Evolutionary conservation across 1,284 basidiomycete genomes (phyloP), one percentile per base, ranked within the genome.

Genomic region (Heterobasidion annosum): DNA sequence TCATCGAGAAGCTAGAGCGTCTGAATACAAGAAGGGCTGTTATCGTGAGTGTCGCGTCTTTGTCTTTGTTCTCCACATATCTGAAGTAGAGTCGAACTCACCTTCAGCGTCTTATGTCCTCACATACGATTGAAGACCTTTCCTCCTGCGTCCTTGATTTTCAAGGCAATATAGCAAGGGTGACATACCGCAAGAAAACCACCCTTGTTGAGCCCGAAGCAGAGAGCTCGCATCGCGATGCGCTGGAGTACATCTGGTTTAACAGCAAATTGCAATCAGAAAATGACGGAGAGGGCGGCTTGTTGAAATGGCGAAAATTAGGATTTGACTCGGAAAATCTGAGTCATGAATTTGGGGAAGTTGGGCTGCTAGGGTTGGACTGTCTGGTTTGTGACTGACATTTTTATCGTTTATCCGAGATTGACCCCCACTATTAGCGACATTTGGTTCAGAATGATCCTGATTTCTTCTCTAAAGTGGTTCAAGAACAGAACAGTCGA

Each of bases 61-160:
- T 46, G 34, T 25, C 13, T 16, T 37, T 32, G 34, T 9, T 32
- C 34, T 16, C n/a, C 53, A 35, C 54, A 43, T 34, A 25, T 33
- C 58, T 52, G 59, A 16, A 7, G 35, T 34, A 35, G 51, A 52
- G 34, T 32, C 35, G 15, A 12, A 8, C 2, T 43, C 33, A 25
- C 25, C 25, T 25, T 45, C 63, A 94, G 91, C 84, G 88, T 55
- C 76, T 93, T 34, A 95, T 97, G 85, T 87, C 90, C 13, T 78
- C 88, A 15, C 90, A 91, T 64, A 87, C 87, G 25, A 83, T 88
- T 46, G 92, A 95, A 61, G 92, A 95, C 65, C 73, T 93, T 48
- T 84, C 86, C 3, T 91, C 88, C 0, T 89, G 86, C 58, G 91
- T 97, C 53, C 78, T 96, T 55, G 91, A 95, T 63, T 97, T 96